Base-by-base conservation (phyloP, 2,329 filamentous ascomycete species). In the Aaosphaeria pasadenensis region DNA sequence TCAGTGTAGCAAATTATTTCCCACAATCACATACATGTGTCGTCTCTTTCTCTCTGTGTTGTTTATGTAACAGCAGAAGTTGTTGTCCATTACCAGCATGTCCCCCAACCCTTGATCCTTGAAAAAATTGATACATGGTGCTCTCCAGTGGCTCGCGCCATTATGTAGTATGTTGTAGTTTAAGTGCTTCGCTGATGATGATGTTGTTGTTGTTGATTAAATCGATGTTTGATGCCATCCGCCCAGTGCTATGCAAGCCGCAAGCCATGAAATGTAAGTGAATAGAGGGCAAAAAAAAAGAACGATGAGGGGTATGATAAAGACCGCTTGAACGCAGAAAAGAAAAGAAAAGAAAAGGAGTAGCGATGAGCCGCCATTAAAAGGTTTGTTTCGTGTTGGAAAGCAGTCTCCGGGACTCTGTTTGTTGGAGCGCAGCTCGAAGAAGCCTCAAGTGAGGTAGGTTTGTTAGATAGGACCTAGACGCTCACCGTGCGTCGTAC, bases 401-500 rank as follows among this genome's bases (percentile, higher is more conserved):
- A 56, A 39, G 41, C 40, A 56, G 57, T 52, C 59, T 57, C 60
- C 54, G 42, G 63, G 62, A 59, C 62, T 42, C 43, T 45, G 17
- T 24, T 24, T 24, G 33, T 29, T 9, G 41, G 64, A 69, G 66
- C 66, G 35, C 65, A 62, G 65, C 66, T 68, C 64, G 13, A 29
- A 39, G 45, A 53, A 58, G 59, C 39, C 9, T 28, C n/a, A 50
- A 41, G 42, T 52, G 30, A 40, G 42, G 5, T 42, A 29, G 33
- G 55, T 36, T 36, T 36, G 30, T 39, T 42, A 29, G 39, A 36
- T 28, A 30, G 7, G 30, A 11, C 30, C 72, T 57, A 79, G 7
- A 79, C 74, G 54, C 74, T 77, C 45, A 77, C 74, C 4, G 77
- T 78, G 35, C 77, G 66, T 50, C 77, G 59, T 13, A 72, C 67